Evolutionary conservation across 176 grass and related monocot species (phyloP).

Genomic region (Raddia distichophylla): DNA sequence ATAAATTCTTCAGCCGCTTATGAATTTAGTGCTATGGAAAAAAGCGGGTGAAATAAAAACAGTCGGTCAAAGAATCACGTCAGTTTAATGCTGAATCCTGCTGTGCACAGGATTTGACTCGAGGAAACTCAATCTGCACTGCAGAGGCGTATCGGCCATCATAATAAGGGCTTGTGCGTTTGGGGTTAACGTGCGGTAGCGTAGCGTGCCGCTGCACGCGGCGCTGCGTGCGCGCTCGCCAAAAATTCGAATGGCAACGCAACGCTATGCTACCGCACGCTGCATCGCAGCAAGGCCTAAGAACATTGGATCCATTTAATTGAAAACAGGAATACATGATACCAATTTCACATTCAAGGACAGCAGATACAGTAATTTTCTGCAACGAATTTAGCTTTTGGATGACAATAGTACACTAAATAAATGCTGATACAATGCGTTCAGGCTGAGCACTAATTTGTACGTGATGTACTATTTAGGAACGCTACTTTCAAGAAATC

Average conservation of each 20-base stretch:
- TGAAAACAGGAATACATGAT: conserved; percentile 24
- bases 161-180: too few species aligned
- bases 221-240: too few species aligned
- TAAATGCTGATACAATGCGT: conserved; percentile 33
- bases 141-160: conserved; percentile 21
- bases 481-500: conserved; percentile 33
- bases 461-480: conserved; percentile 1
- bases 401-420: neutral
- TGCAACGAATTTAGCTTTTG: conserved; percentile 21
- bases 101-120: conserved; percentile 15
- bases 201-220: too few species aligned
- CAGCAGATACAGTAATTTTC: conserved; percentile 26
- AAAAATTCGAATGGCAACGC: too few species aligned
- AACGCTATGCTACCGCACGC: too few species aligned
- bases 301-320: neutral
- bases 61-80: neutral
- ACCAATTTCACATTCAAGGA: conserved; percentile 30
- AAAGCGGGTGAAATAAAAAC: too few species aligned
- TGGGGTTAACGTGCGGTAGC: too few species aligned
- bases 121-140: conserved; percentile 6
- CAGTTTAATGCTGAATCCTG: conserved; percentile 18
- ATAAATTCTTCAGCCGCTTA: neutral
- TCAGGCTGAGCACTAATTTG: conserved; percentile 13
- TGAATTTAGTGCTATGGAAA: too few species aligned
- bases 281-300: too few species aligned